Conservation (phyloP, 345 rosid species). For the Reutealis trisperma region DNA sequence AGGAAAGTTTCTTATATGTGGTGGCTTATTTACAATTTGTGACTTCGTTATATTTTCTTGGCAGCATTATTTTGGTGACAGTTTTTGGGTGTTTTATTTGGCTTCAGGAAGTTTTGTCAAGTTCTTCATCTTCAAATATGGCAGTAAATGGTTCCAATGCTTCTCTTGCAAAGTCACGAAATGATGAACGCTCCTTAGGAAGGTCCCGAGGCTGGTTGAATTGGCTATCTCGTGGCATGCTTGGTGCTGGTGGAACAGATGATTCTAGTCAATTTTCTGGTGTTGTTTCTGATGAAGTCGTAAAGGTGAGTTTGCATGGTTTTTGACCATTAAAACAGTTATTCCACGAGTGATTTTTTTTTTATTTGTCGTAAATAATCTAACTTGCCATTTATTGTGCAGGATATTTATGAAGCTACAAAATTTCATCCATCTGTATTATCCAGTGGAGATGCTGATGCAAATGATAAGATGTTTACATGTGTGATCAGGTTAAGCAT, state of each 20-base stretch:
- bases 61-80: not conserved
- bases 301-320: slow-evolving; percentile 55
- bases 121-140: slow-evolving; percentile 33
- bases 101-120: slow-evolving; percentile 56
- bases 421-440: slow-evolving; percentile 59
- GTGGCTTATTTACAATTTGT: no score
- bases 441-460: slow-evolving; percentile 42
- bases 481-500: slow-evolving; percentile 58
- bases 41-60: not conserved
- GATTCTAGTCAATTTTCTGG: slow-evolving; percentile 94
- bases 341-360: not conserved
- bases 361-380: not conserved
- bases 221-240: slow-evolving; percentile 98
- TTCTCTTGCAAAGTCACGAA: slow-evolving; percentile 51
- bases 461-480: slow-evolving; percentile 49
- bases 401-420: slow-evolving; percentile 94
- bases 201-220: slow-evolving; percentile 92
- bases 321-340: slow-evolving; percentile 13
- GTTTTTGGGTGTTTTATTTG: slow-evolving; percentile 16
- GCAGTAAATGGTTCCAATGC: slow-evolving; percentile 33
- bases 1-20: not conserved
- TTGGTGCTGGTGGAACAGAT: slow-evolving; percentile 97
- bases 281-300: slow-evolving; percentile 88
- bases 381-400: slow-evolving; percentile 25
- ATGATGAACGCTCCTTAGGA: slow-evolving; percentile 52